Base-by-base conservation (phyloP, 2,329 filamentous ascomycete species). In the Parastagonospora avenae region DNA sequence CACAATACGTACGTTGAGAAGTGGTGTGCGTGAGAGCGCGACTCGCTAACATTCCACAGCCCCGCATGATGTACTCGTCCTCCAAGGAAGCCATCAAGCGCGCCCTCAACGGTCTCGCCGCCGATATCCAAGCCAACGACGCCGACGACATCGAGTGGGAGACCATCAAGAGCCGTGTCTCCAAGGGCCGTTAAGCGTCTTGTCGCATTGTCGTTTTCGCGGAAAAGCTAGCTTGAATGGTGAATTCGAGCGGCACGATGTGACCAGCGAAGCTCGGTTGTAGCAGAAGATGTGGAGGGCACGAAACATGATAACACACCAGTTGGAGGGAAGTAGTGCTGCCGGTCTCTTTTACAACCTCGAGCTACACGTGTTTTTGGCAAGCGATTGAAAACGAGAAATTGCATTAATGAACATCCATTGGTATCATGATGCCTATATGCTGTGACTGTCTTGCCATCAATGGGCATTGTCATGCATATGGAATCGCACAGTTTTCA, bases 61-160 rank as follows among this genome's bases (percentile, higher is more conserved):
- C 88, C 77, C 92, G 92, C 83, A 94, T 94, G 90, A 83, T 92
- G 76, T 94, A 93, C 82, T 89, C 90, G 67, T 90, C 90, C 45
- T 94, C 90, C 77, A 94, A 93, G 81, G 89, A 92, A 68, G 88
- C 89, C 53, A 83, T 94, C 64, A 93, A 92, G 84, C 87, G 87
- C 76, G 77, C 88, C 43, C 84, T 94, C 59, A 89, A 85, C 72
- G 90, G 89, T 59, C 79, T 93, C 65, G 88, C 87, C 55, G 79
- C 81, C 66, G 90, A 93, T 74, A 82, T 92, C 67, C 90, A 94
- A 81, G 90, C 89, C 80, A 92, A 92, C 80, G 90, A 93, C 76
- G 77, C 79, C 63, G 88, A 91, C 75, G 90, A 93, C 76, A 89
- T 94, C 71, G 89, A 92, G 79, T 87, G 85, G 76, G 85, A 89